phyloP scores from a whole-genome alignment of 176 grass and related monocot genomes.

The Chloris gayana region DNA sequence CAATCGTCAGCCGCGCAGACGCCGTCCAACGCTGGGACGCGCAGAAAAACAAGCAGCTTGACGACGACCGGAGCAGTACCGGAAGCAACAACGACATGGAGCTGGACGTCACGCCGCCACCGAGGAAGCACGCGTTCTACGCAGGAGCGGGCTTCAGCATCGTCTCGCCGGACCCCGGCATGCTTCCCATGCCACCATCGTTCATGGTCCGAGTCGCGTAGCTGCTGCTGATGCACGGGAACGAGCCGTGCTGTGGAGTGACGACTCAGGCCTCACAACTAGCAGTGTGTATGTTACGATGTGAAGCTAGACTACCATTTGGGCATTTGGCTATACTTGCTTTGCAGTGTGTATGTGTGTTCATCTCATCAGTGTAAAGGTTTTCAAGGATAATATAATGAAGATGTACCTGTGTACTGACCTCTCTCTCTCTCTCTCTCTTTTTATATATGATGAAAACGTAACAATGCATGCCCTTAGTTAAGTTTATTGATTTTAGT shows the following conservation, averaged over 20 bases:
- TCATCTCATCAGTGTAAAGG: not conserved
- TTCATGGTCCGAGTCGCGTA: not conserved
- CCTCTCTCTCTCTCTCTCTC: no score
- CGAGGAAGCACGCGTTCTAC: not conserved
- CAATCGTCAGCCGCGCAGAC: not conserved
- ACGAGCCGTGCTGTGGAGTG: no score
- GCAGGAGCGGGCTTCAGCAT: not conserved
- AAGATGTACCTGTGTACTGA: no score
- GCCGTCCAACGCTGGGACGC: not conserved
- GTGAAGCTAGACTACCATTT: no score
- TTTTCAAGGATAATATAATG: no score
- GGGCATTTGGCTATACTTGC: no score
- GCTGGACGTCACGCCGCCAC: not conserved
- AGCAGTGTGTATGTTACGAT: not conserved
- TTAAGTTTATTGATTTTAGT: no score
- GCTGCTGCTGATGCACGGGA: not conserved
- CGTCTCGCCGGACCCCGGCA: not conserved
- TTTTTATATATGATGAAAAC: no score
- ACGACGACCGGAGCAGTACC: not conserved
- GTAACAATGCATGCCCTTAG: no score
- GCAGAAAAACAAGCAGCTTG: not conserved
- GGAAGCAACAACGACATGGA: not conserved
- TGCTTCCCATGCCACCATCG: conserved; percentile 1
- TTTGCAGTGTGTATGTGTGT: not conserved
- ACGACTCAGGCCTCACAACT: no score